Percentiles rank a stretch among this genome's conserved stretches.
Conservation (phyloP, 1,284 basidiomycete genomes). For the Volvariella surrecta region DNA sequence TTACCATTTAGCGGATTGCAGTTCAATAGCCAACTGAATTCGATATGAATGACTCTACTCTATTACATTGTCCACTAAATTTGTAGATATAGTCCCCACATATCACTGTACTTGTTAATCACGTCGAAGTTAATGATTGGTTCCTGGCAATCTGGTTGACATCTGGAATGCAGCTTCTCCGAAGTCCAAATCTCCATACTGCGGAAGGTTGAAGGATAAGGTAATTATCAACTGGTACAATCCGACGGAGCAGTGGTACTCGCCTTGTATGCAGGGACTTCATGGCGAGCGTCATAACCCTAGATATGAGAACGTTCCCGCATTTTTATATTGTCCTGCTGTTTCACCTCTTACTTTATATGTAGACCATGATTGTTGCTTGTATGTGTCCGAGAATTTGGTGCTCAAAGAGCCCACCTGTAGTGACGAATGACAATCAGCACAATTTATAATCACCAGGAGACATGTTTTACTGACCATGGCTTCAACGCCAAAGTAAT, state of each 20-base stretch:
- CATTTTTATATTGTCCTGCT: slow-evolving; percentile 46
- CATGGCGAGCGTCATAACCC: slow-evolving; percentile 38
- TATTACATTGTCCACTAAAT: no score
- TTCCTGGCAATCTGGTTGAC: slow-evolving; percentile 21
- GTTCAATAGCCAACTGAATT: no score
- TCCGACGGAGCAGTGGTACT: slow-evolving; percentile 1
- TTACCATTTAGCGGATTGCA: no score
- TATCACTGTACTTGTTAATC: no score
- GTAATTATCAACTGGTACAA: neutral
- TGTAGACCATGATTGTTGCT: slow-evolving; percentile 29
- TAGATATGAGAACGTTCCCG: slow-evolving; percentile 48
- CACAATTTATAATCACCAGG: slow-evolving; percentile 11
- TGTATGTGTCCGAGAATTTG: slow-evolving; percentile 24
- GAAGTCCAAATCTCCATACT: slow-evolving; percentile 20
- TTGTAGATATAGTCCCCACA: no score
- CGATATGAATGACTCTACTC: no score
- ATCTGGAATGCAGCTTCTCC: slow-evolving; percentile 26
- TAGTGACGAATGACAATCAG: neutral
- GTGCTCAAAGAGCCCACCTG: slow-evolving; percentile 37
- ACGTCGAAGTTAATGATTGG: slow-evolving; percentile 17
- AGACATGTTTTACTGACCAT: slow-evolving; percentile 37
- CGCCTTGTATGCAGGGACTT: slow-evolving; percentile 33
- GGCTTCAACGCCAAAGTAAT: slow-evolving; percentile 51
- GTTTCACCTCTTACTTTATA: slow-evolving; percentile 38
- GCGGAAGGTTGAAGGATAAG: neutral